Evolutionary conservation across 2,329 filamentous ascomycete genomes (phyloP), one percentile per base, ranked within the genome.

Genomic region (Sporothrix brasiliensis): DNA sequence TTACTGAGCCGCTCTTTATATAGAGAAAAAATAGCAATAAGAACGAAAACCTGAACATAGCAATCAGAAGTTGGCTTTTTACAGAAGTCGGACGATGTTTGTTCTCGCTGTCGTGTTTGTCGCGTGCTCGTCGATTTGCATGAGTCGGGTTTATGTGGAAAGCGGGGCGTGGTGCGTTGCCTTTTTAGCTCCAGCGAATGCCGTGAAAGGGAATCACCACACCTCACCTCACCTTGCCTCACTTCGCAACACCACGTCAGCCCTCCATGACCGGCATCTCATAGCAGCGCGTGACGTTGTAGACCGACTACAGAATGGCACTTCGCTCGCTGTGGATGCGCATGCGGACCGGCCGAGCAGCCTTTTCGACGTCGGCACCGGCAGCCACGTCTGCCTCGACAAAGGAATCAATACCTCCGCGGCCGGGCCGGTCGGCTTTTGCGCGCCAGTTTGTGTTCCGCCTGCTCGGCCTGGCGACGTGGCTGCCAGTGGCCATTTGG

Each of bases 401-500:
- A 53, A 53, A 11, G 44, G 19, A 49, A 24, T 41, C 69, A n/a
- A 5, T 27, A 21, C n/a, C 58, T 2, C 58, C 52, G 6, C 47
- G 61, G 30, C 16, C 47, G 14, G 21, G 16, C 39, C 27, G 60
- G 50, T 27, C 68, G n/a, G 67, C 68, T 0, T 81, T 80, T 69
- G 50, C 76, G n/a, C 74, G 78, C 19, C 77, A 77, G 74, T 83
- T 83, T 70, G 78, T 81, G 11, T 81, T 80, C 73, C 83, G 82
- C 71, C 79, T 87, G 65, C 78, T 88, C 73, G 82, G 83, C 65
- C 81, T 88, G 72, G 83, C 84, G 67, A 85, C 87, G 30, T 90
- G 89, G 86, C 78, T 90, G 30, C 89, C 89, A 0, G 84, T 87
- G 16, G 80, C 87, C 65, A 83, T 89, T 71, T 87, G 86, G 78